These are phyloP conservation scores for Achlya hypogyna DNA, from an alignment of 352 stramenopile species.

Conservation along the genomic window DNA sequence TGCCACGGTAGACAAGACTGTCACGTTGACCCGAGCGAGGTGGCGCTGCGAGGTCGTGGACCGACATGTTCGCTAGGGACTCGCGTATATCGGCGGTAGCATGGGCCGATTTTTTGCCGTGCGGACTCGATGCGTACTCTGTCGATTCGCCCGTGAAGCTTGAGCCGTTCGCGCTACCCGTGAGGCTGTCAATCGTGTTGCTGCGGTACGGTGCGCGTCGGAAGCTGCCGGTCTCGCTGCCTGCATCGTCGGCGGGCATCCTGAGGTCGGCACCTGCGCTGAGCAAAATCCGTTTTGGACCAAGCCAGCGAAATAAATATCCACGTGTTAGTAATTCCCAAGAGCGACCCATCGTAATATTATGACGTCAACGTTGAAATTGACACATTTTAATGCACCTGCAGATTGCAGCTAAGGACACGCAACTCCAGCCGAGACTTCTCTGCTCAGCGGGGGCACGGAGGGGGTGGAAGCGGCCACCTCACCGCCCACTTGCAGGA, in stretches of 20 bases:
- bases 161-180: neutral
- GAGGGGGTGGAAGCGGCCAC: too few relatives aligned
- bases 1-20: slow-evolving; percentile 9
- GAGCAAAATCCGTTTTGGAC: neutral
- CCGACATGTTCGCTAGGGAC: slow-evolving; percentile 6
- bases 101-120: neutral
- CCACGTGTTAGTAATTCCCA: neutral
- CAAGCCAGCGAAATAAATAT: too few relatives aligned
- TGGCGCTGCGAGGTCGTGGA: slow-evolving; percentile 6
- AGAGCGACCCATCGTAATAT: neutral
- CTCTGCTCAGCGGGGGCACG: too few relatives aligned
- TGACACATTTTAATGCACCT: too few relatives aligned
- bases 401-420: too few relatives aligned
- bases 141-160: slow-evolving; percentile 16
- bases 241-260: slow-evolving; percentile 9
- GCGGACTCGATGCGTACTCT: slow-evolving; percentile 8
- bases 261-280: too few relatives aligned
- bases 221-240: neutral
- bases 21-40: neutral
- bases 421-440: too few relatives aligned
- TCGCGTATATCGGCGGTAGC: neutral
- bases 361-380: too few relatives aligned
- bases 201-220: slow-evolving; percentile 3
- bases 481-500: too few relatives aligned
- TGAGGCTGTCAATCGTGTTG: slow-evolving; percentile 10